Base-by-base conservation (phyloP, 176 grass and related monocot species). In the Phoenix roebelenii region DNA sequence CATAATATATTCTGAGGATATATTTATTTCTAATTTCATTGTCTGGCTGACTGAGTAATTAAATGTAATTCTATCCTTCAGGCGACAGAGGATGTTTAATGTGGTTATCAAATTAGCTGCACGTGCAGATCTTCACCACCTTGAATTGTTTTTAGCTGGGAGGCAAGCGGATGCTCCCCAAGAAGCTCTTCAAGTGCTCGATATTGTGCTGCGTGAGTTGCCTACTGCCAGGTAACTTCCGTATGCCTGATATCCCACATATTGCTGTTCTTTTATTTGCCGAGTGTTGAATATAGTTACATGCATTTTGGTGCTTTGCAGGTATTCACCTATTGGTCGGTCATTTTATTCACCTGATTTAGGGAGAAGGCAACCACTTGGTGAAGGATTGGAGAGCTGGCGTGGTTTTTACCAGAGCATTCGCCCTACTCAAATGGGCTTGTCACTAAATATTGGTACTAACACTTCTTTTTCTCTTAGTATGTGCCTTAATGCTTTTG, bases 341-440 rank as follows among this genome's bases (percentile, higher is more conserved):
- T 61, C 59, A 9, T 39, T 61, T 10, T 61, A 61, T 61, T 44
- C 59, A 48, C 59, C 59, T 18, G n/a, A 44, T 44, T 61, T 61
- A 18, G 59, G 59, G 15, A 39, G n/a, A 18, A 61, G 17, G 7
- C 25, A 61, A 10, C 29, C 5, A 39, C 59, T 61, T 19, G 59
- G 59, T 61, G 28, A 61, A n/a, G 28, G 59, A 44, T 18, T 61
- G 18, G 59, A 61, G 35, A 61, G 59, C 35, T 61, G 59, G 59
- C 25, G 28, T 39, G 59, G 59, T 19, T 61, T 61, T 39, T 61
- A 61, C 18, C 59, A 61, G 28, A 61, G 59, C 17, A 61, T 61
- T 61, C 59, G 59, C 5, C 59, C 28, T 7, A 61, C 59, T 3
- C 28, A 44, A 29, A 61, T 61, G 59, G 25, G 59, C 28, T 28